These are phyloP conservation scores for Pulveroboletus ravenelii DNA, from an alignment of 768 basidiomycete genomes.

Conservation along the genomic window DNA sequence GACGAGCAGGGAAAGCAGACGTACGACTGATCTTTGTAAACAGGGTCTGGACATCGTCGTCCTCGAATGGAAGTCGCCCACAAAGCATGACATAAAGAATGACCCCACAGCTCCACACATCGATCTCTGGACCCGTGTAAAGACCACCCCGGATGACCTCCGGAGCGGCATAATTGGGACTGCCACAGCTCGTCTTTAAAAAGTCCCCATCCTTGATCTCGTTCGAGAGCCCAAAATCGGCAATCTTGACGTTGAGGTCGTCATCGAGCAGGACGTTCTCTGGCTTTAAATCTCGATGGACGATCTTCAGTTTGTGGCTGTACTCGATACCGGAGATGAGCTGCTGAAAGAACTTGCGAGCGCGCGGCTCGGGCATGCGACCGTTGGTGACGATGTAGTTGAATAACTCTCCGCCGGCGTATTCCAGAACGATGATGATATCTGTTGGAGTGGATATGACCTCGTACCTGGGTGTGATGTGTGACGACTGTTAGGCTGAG, in stretches of 20 bases:
- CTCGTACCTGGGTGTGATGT: constrained; percentile 53
- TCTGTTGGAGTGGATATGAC: constrained; percentile 91
- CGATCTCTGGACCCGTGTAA: constrained; percentile 97
- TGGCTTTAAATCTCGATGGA: constrained; percentile 96
- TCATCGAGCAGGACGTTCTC: constrained; percentile 90
- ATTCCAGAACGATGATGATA: constrained; percentile 98
- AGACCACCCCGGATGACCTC: constrained; percentile 95
- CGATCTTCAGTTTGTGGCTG: constrained; percentile 93
- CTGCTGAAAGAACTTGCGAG: constrained; percentile 95
- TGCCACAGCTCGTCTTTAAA: constrained; percentile 94
- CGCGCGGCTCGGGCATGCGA: constrained; percentile 81
- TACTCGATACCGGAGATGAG: constrained; percentile 97
- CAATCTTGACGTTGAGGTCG: constrained; percentile 90
- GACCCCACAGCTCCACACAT: constrained; percentile 99
- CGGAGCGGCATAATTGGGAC: constrained; percentile 97
- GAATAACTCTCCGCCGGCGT: constrained; percentile 94
- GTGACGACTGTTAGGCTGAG: constrained; percentile 5
- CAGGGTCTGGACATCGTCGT: constrained; percentile 87
- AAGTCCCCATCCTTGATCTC: constrained; percentile 97
- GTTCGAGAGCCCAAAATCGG: constrained; percentile 97
- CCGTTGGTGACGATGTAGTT: constrained; percentile 97
- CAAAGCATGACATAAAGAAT: constrained; percentile 98
- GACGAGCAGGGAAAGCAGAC: constrained; percentile 23
- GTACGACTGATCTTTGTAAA: constrained; percentile 92
- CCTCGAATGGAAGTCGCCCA: constrained; percentile 93